A percentile compares a stretch with the other conserved stretches of the same genome.
phyloP scores from a whole-genome alignment of 2,329 filamentous ascomycete species.

The Tolypocladium cylindrosporum region DNA sequence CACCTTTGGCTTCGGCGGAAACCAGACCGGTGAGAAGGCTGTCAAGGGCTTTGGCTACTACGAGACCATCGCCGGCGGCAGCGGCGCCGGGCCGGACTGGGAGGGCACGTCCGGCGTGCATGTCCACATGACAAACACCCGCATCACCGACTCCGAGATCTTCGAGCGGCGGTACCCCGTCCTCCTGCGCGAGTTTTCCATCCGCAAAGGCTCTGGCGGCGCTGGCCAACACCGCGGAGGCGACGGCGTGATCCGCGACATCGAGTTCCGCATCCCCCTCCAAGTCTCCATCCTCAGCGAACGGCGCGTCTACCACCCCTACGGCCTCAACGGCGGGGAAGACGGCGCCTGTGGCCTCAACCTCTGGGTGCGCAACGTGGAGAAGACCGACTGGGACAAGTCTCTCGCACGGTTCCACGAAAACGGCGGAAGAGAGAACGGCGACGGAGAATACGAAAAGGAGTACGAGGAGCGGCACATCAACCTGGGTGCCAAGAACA shows the following conservation, averaged over 20 bases:
- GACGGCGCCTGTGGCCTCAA: slow-evolving; percentile 74
- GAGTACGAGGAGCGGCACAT: slow-evolving; percentile 53
- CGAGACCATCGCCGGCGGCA: slow-evolving; percentile 73
- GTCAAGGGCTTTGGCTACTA: slow-evolving; percentile 71
- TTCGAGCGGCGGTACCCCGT: slow-evolving; percentile 65
- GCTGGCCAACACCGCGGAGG: slow-evolving; percentile 60
- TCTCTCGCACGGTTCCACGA: slow-evolving; percentile 28
- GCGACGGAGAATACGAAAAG: slow-evolving; percentile 11
- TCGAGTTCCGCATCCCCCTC: slow-evolving; percentile 70
- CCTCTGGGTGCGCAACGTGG: slow-evolving; percentile 71
- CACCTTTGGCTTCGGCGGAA: slow-evolving; percentile 73
- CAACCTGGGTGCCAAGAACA: slow-evolving; percentile 73
- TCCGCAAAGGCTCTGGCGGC: slow-evolving; percentile 44
- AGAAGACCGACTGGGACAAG: slow-evolving; percentile 41
- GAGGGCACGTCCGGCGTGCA: slow-evolving; percentile 68
- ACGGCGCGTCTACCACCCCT: slow-evolving; percentile 61
- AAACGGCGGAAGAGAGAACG: slow-evolving; percentile 12
- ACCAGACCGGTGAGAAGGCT: slow-evolving; percentile 34
- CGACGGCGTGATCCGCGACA: slow-evolving; percentile 67
- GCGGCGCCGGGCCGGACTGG: slow-evolving; percentile 64
- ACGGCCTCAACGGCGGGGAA: slow-evolving; percentile 63
- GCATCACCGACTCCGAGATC: slow-evolving; percentile 75
- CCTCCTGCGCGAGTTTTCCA: slow-evolving; percentile 57
- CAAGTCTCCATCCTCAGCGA: slow-evolving; percentile 74
- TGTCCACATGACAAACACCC: slow-evolving; percentile 78